Base-by-base conservation (phyloP, 2,329 filamentous ascomycete genomes). In the Monosporascus sp. region DNA sequence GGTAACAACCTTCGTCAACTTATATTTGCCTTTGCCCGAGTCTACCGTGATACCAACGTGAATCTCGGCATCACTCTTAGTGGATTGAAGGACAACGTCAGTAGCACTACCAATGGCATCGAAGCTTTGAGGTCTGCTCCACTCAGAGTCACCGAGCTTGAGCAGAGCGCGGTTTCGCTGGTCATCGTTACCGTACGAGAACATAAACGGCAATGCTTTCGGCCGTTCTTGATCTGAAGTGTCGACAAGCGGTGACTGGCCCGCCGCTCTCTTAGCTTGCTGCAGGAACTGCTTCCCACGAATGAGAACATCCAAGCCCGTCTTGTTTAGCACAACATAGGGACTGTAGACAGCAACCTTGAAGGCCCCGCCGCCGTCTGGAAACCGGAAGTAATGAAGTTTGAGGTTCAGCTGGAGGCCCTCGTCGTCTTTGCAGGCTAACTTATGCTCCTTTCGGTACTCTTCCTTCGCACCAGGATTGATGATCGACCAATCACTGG, bases 111-210 rank as follows among this genome's bases (percentile, higher is more conserved):
- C 94, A 58, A 99, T 94, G 20, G 94, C 94, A 66, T 99, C 95
- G 63, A 99, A 96, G 79, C 90, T 97, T 68, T 97, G 93, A 1
- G 93, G 90, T 67, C 94, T 96, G 73, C 94, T 97, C 95, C 94
- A 99, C 55, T 86, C 83, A 1, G 94, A 97, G 51, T 95, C 88
- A 5, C 88, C 90, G 41, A 97, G 83, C 72, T 90, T 95, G 54
- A 99, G 75, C 45, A 96, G 75, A 6, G 90, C 91, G 59, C 94
- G 85, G 68, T 99, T 99, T 62, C 90, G 90, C 61, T 89, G 88
- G 64, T 99, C 94, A 59, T 96, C 89, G 20, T 81, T 90, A 2
- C 84, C 83, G 68, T 88, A 99, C 0, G 94, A 96, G 70, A 97
- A 99, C 91, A 99, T 97, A 67, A 96, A 89, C 0, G 95, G 94